These are phyloP conservation scores for Scutellaria minor DNA, from an alignment of 257 asterid genomes.

Conservation along the genomic window DNA sequence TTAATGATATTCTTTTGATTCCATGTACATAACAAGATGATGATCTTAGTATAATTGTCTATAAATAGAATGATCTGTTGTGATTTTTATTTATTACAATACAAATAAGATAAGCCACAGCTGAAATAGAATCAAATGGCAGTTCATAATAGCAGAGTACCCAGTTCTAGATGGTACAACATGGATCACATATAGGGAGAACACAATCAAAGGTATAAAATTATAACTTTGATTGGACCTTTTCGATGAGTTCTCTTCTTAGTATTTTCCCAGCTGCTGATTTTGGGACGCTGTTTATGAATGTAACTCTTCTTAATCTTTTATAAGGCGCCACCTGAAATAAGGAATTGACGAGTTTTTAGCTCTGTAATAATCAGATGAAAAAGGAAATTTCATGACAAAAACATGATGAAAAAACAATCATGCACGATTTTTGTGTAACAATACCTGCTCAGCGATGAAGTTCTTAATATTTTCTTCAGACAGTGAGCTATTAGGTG, in stretches of 20 bases:
- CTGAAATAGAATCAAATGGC: background rate
- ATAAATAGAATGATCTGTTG: no score
- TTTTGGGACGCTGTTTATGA: conserved; percentile 79
- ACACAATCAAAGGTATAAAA: background rate
- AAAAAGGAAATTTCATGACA: background rate
- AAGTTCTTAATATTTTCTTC: conserved; percentile 84
- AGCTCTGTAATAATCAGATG: background rate
- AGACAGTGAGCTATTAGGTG: conserved; percentile 79
- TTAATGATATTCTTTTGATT: no score
- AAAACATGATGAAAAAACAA: background rate
- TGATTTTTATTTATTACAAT: background rate
- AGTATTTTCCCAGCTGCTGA: conserved; percentile 89
- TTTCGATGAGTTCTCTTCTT: conserved; percentile 79
- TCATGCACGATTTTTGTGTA: background rate
- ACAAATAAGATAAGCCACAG: background rate
- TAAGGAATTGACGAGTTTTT: background rate
- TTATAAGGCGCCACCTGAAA: conserved; percentile 88
- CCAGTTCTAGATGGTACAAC: background rate
- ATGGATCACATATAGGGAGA: background rate
- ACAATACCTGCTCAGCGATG: conserved; percentile 81
- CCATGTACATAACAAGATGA: no score
- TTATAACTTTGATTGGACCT: conserved; percentile 69
- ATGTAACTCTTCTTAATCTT: conserved; percentile 70
- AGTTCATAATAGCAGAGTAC: background rate
- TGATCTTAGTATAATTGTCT: no score